Base-by-base conservation (phyloP, 1,284 basidiomycete species). In the Bothia castanella region DNA sequence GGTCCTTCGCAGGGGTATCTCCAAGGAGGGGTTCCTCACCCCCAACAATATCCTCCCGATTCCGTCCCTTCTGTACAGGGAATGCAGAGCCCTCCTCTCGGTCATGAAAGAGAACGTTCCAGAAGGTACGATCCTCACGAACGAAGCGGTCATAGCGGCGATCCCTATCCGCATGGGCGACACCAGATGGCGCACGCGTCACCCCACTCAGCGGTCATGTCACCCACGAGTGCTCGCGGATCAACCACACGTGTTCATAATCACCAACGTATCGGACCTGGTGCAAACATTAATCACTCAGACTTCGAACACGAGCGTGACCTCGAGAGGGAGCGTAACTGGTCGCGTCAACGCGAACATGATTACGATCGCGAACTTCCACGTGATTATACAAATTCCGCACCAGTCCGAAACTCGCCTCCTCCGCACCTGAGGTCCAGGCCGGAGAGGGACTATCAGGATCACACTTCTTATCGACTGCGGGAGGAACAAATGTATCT, bases 261-360 rank as follows among this genome's bases (percentile, higher is more conserved):
- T 55, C 85, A 87, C 64, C 85, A 85, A 67, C 80, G 82, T 52
- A 61, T 83, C 56, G 84, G 81, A 5, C 82, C 83, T 39, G 82
- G 75, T 8, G 74, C 79, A 23, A 80, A 77, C 58, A 74, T 83
- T 37, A 76, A 76, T 39, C 70, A 76, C 52, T 44, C 55, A 19
- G 74, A 77, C 45, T 67, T 73, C 51, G 74, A 78, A 39, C 68
- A 72, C 48, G 72, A 74, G 43, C 70, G 71, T 52, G 73, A 77
- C 49, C 52, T 68, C 9, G 68, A 67, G 39, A 66, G 66, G 39
- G 75, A 77, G 27, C 69, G 70, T 46, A 73, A 78, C 55, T 70
- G 72, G 56, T 72, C 75, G 45, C 71, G 73, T 54, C 74, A 76
- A 52, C 72, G 74, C 32, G 77, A 80, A 46, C 73, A 73, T 41